phyloP scores from a whole-genome alignment of 73 alveolate genomes.

The Breviolum minutum region DNA sequence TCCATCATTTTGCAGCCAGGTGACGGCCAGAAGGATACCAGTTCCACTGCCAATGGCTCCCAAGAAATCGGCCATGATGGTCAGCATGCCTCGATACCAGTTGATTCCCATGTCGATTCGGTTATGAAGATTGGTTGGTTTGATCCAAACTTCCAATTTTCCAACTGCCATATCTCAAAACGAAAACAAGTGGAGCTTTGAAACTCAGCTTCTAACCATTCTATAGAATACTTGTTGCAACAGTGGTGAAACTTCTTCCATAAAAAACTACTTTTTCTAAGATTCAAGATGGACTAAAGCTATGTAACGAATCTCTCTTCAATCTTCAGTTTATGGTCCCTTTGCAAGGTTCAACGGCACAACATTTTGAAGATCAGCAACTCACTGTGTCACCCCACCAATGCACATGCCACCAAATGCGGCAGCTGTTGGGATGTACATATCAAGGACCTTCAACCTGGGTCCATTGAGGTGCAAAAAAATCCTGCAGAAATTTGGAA shows the following conservation, averaged over 20 bases:
- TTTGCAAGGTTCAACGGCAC: background rate
- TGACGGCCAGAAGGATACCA: conserved; percentile 99
- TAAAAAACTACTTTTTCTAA: no score
- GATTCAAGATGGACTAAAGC: no score
- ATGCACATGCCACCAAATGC: conserved; percentile 99
- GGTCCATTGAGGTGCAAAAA: background rate
- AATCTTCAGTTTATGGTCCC: no score
- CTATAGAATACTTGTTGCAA: no score
- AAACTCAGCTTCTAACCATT: no score
- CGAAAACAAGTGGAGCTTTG: no score
- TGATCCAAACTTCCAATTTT: no score
- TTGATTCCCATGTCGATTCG: background rate
- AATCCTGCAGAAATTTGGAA: no score
- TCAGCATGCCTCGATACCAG: conserved; percentile 94
- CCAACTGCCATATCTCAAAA: no score
- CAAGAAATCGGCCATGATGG: conserved; percentile 99
- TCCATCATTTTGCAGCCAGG: conserved; percentile 97
- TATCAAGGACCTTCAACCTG: conserved; percentile 98
- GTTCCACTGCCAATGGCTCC: conserved; percentile 99
- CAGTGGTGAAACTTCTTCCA: no score
- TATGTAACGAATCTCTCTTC: no score
- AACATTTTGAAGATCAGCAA: background rate
- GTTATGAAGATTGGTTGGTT: no score
- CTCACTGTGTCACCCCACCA: conserved; percentile 38
- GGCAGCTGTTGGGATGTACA: conserved; percentile 99